These are phyloP conservation scores for Suhomyces maxii DNA, from an alignment of 1,139 yeast genomes.

Conservation along the genomic window DNA sequence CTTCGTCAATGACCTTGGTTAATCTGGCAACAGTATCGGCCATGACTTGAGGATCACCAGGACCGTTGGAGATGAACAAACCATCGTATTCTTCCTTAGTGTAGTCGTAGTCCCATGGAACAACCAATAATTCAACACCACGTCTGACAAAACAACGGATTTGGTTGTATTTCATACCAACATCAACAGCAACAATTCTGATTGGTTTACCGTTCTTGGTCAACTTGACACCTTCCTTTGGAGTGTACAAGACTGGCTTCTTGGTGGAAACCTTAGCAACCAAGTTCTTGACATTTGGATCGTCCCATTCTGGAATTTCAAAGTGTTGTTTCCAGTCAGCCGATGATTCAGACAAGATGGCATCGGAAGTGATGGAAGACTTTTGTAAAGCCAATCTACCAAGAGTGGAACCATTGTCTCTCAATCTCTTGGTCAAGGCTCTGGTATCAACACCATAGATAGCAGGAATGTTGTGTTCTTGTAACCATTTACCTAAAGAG, in stretches of 20 bases:
- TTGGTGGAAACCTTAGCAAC: slow-evolving; percentile 86
- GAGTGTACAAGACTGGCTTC: slow-evolving; percentile 71
- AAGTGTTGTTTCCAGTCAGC: slow-evolving; percentile 61
- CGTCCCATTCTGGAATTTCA: slow-evolving; percentile 83
- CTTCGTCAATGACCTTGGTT: slow-evolving; percentile 53
- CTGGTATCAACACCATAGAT: slow-evolving; percentile 98
- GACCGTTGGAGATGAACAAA: slow-evolving; percentile 95
- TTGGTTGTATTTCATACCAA: slow-evolving; percentile 97
- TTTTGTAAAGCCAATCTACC: slow-evolving; percentile 78
- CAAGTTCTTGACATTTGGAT: slow-evolving; percentile 88
- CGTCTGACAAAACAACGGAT: slow-evolving; percentile 94
- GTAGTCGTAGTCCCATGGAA: slow-evolving; percentile 94
- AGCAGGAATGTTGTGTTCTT: slow-evolving; percentile 90
- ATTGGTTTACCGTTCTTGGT: slow-evolving; percentile 73
- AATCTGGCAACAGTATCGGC: slow-evolving; percentile 62
- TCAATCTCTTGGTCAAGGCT: slow-evolving; percentile 86
- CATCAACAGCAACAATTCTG: slow-evolving; percentile 89
- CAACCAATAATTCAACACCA: slow-evolving; percentile 94
- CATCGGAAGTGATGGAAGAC: slow-evolving; percentile 37
- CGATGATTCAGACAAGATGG: slow-evolving; percentile 32
- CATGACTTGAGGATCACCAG: slow-evolving; percentile 97
- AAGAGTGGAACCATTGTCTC: slow-evolving; percentile 89
- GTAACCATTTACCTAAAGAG: slow-evolving; percentile 91
- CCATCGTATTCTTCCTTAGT: slow-evolving; percentile 83
- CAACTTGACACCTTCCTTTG: slow-evolving; percentile 48